Conservation (phyloP, 805 yeast species). For the Candida chauliodis region DNA sequence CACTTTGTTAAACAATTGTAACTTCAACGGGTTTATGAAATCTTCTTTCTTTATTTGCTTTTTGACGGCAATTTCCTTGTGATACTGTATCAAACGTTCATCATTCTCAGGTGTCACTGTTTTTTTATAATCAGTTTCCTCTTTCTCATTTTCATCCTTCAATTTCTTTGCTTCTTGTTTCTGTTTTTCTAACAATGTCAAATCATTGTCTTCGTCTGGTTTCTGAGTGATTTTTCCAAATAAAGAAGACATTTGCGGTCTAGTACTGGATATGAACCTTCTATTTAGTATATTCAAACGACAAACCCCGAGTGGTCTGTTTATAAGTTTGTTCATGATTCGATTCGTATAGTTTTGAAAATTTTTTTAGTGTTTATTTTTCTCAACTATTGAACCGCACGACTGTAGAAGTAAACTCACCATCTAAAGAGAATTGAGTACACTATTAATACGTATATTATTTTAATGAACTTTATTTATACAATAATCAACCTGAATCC, state of each 20-base stretch:
- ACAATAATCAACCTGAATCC: too few species aligned
- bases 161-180: background rate
- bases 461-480: too few species aligned
- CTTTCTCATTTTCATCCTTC: background rate
- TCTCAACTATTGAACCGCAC: background rate
- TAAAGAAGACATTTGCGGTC: background rate
- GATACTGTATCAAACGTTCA: conserved; percentile 44
- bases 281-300: conserved; percentile 1
- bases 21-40: conserved; percentile 69
- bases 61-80: conserved; percentile 36
- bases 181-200: conserved; percentile 1
- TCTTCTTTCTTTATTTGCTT: conserved; percentile 50
- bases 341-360: too few species aligned
- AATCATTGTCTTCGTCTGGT: conserved; percentile 1
- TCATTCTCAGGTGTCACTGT: conserved; percentile 29
- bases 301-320: background rate
- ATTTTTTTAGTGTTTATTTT: background rate
- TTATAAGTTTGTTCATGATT: conserved; percentile 1
- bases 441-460: too few species aligned
- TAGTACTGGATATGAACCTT: conserved; percentile 1
- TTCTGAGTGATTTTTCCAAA: conserved; percentile 6
- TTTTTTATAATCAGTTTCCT: background rate
- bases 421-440: too few species aligned
- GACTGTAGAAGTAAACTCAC: background rate
- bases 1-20: conserved; percentile 56